These are phyloP conservation scores for Volvox reticuliferus DNA, from an alignment of 139 green algal species.

Conservation along the genomic window DNA sequence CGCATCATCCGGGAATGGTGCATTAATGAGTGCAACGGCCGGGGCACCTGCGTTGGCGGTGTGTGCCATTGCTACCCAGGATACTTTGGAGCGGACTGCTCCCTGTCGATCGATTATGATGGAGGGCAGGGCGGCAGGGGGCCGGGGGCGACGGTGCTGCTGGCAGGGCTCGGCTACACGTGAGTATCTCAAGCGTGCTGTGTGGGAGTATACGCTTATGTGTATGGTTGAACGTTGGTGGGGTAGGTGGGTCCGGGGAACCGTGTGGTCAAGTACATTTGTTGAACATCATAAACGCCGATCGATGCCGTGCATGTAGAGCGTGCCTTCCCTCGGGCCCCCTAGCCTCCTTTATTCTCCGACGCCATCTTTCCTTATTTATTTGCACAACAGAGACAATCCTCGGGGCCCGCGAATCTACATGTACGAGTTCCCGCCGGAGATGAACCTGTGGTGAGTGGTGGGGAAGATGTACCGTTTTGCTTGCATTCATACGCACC, in stretches of 20 bases:
- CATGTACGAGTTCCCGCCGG: slow-evolving; percentile 46
- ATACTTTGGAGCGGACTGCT: slow-evolving; percentile 38
- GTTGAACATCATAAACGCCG: too few species aligned
- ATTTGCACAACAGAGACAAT: slow-evolving; percentile 6
- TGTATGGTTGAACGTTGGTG: too few species aligned
- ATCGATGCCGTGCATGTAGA: too few species aligned
- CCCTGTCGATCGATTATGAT: slow-evolving; percentile 5
- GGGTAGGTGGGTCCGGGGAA: too few species aligned
- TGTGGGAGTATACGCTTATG: too few species aligned
- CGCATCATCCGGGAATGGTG: slow-evolving; percentile 29
- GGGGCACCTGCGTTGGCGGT: slow-evolving; percentile 23
- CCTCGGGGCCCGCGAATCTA: slow-evolving; percentile 23
- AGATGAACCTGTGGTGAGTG: slow-evolving; percentile 26
- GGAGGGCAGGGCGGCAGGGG: neutral
- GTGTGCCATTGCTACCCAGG: slow-evolving; percentile 43
- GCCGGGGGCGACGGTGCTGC: neutral
- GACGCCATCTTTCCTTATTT: too few species aligned
- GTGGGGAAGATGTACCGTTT: neutral
- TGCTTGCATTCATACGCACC: too few species aligned
- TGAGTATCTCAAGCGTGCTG: neutral
- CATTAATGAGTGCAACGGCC: slow-evolving; percentile 43
- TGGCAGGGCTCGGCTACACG: slow-evolving; percentile 24
- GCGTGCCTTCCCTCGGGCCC: too few species aligned
- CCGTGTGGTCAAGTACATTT: too few species aligned
- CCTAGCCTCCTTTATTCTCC: too few species aligned